Evolutionary conservation across 257 asterid species (phyloP).

Genomic region (Solanum gracilifrons): DNA sequence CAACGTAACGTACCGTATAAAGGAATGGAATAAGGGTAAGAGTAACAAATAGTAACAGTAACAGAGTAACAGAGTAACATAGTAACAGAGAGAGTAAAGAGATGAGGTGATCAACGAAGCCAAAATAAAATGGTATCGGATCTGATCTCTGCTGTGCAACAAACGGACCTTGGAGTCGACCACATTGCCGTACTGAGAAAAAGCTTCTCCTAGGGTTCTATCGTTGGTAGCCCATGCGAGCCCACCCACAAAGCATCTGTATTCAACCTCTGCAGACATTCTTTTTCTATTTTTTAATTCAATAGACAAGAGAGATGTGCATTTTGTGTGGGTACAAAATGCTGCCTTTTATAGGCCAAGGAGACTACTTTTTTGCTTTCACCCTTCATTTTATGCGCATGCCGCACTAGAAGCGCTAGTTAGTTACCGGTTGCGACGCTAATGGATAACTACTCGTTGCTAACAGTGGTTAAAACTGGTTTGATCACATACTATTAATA

Average conservation of each 20-base stretch:
- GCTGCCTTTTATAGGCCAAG: neutral
- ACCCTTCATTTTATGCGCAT: neutral
- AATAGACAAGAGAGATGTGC: neutral
- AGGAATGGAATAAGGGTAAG: conserved; percentile 1
- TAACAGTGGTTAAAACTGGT: neutral
- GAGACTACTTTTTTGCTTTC: neutral
- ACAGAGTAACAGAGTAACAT: conserved; percentile 3
- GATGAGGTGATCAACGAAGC: conserved; percentile 12
- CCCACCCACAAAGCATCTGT: conserved; percentile 24
- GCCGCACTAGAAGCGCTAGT: neutral
- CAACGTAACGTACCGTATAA: conserved; percentile 30
- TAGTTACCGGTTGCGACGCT: neutral
- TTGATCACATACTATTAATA: neutral
- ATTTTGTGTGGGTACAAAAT: neutral
- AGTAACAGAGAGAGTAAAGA: conserved; percentile 10
- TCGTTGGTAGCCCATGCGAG: conserved; percentile 65
- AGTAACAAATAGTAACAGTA: conserved; percentile 4
- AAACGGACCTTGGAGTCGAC: conserved; percentile 60
- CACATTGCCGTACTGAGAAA: conserved; percentile 45
- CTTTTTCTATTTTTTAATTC: neutral
- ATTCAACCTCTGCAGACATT: conserved; percentile 6
- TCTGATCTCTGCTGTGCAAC: conserved; percentile 18
- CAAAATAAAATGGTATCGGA: conserved; percentile 6
- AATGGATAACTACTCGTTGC: neutral
- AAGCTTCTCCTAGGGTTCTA: conserved; percentile 32